Evolutionary conservation across 371 early-diverging fungal genomes (phyloP).

Genomic region (Syncephalis plumigaleata): DNA sequence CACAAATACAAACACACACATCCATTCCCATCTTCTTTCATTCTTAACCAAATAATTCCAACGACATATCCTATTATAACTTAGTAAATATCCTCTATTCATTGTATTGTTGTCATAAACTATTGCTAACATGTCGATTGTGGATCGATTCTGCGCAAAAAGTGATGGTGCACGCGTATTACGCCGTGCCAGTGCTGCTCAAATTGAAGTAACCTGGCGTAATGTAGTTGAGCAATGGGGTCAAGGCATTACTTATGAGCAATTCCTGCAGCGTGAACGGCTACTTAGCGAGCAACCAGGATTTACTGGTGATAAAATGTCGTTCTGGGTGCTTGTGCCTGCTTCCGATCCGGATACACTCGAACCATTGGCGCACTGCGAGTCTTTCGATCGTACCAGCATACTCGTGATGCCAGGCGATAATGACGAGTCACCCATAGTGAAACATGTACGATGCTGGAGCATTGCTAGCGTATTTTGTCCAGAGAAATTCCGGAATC

Average conservation of each 20-base stretch:
- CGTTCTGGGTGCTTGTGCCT: slow-evolving; percentile 18
- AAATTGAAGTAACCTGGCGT: slow-evolving; percentile 13
- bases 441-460: slow-evolving; percentile 10
- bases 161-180: background rate
- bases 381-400: slow-evolving; percentile 15
- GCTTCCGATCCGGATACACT: slow-evolving; percentile 5
- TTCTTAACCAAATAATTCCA: too few relatives aligned
- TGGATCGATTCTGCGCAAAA: too few relatives aligned
- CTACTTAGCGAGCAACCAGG: slow-evolving; percentile 10
- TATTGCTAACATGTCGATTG: too few relatives aligned
- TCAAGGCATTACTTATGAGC: slow-evolving; percentile 10
- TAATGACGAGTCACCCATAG: slow-evolving; percentile 2
- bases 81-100: too few relatives aligned
- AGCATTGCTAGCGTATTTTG: slow-evolving; percentile 21
- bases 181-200: slow-evolving; percentile 3
- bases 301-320: slow-evolving; percentile 12
- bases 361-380: slow-evolving; percentile 11
- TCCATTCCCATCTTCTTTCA: too few relatives aligned
- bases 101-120: too few relatives aligned
- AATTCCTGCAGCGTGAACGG: slow-evolving; percentile 15
- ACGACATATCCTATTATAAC: too few relatives aligned
- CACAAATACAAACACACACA: too few relatives aligned
- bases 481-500: slow-evolving; percentile 12
- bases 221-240: slow-evolving; percentile 19
- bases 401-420: slow-evolving; percentile 4